Conservation (phyloP, 2,329 filamentous ascomycete species). For the Elsinoe arachidis region DNA sequence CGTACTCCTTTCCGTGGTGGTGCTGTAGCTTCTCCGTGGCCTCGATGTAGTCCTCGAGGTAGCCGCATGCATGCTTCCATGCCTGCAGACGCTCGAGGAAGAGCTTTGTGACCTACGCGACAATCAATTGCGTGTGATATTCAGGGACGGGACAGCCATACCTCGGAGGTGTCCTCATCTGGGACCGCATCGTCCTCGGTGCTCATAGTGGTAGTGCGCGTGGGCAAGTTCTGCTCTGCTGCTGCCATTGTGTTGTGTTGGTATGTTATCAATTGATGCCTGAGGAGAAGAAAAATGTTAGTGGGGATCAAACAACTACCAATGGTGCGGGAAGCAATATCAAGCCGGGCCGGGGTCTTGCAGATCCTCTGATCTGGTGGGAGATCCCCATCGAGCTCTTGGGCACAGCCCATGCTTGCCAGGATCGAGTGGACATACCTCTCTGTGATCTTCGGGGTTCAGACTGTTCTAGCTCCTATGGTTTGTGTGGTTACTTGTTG, state of each 20-base stretch:
- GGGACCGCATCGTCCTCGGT: constrained; percentile 39
- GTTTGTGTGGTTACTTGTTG: neutral
- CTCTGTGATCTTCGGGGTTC: neutral
- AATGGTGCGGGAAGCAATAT: neutral
- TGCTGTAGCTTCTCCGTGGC: constrained; percentile 81
- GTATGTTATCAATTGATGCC: neutral
- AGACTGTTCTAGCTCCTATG: neutral
- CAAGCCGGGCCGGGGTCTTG: neutral
- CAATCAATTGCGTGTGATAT: neutral
- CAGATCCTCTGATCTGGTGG: constrained; percentile 10
- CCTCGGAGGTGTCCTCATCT: constrained; percentile 42
- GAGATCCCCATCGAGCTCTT: neutral
- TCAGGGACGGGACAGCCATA: constrained; percentile 15
- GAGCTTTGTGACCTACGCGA: constrained; percentile 42
- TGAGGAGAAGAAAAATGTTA: neutral
- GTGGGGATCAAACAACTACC: neutral
- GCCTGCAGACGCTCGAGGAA: constrained; percentile 82
- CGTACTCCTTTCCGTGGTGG: constrained; percentile 84
- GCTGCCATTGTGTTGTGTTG: constrained; percentile 12
- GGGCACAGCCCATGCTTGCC: neutral
- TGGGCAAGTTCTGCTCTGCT: constrained; percentile 22
- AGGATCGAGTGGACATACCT: neutral
- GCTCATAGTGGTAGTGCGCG: constrained; percentile 23
- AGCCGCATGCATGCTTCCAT: constrained; percentile 89
- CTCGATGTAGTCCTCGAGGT: constrained; percentile 81